Conservation (phyloP, 176 grass and related monocot species). For the Rhynchospora breviuscula region DNA sequence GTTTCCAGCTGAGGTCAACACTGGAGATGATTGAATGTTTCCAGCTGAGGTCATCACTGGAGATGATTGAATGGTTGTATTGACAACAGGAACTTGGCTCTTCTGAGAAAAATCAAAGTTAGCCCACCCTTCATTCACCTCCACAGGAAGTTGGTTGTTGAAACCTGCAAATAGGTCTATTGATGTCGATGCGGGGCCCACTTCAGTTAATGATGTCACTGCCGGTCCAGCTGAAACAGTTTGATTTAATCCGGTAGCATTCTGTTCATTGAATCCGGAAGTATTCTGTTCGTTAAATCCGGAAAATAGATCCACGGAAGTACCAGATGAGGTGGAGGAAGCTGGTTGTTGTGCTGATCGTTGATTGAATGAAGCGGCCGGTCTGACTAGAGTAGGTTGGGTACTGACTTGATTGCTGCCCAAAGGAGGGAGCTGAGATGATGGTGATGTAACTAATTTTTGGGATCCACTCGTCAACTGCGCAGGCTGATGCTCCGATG, state of each 20-base stretch:
- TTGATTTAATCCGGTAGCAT: not conserved
- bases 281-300: constrained; percentile 19
- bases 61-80: constrained; percentile 33
- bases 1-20: constrained; percentile 15
- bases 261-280: not conserved
- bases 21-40: constrained; percentile 21
- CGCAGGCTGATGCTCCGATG: not conserved
- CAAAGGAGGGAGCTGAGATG: constrained; percentile 32
- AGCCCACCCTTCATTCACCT: constrained; percentile 66
- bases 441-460: constrained; percentile 24
- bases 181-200: constrained; percentile 14
- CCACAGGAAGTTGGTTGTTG: constrained; percentile 38
- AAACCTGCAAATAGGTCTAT: constrained; percentile 68
- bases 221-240: not conserved
- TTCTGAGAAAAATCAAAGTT: constrained; percentile 62
- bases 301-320: constrained; percentile 10
- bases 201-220: not conserved
- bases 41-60: constrained; percentile 22
- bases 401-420: not conserved
- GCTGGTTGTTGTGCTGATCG: constrained; percentile 28
- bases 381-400: constrained; percentile 1
- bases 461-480: constrained; percentile 40
- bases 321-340: not conserved
- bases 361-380: constrained; percentile 37
- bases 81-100: constrained; percentile 25